These are phyloP conservation scores for Fistulinella cinereoalba DNA, from an alignment of 1,284 basidiomycete species.

Conservation along the genomic window DNA sequence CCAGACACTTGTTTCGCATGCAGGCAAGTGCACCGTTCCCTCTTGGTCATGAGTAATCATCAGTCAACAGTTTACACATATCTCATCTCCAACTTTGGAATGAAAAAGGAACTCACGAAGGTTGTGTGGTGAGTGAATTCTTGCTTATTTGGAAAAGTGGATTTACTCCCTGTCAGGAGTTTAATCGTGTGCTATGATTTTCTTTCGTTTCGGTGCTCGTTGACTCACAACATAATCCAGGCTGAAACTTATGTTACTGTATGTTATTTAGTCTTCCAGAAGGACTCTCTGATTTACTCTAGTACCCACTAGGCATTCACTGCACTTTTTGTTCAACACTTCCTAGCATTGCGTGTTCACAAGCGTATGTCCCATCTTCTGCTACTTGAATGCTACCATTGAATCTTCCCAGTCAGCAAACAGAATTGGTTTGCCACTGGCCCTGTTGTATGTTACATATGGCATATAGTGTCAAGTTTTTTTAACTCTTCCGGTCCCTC, in stretches of 20 bases:
- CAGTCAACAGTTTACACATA: constrained; percentile 50
- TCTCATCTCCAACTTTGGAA: constrained; percentile 47
- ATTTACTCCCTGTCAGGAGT: constrained; percentile 37
- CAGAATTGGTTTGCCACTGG: constrained; percentile 9
- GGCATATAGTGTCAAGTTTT: not conserved
- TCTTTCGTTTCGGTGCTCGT: not conserved
- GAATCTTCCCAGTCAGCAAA: constrained; percentile 27
- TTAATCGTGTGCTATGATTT: constrained; percentile 38
- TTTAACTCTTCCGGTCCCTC: not conserved
- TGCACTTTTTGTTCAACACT: constrained; percentile 37
- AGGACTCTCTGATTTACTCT: not conserved
- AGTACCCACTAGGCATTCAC: constrained; percentile 30
- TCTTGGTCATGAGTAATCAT: not conserved
- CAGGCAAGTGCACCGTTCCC: constrained; percentile 33
- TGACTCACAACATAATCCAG: constrained; percentile 13
- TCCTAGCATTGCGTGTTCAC: constrained; percentile 31
- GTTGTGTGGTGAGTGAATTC: constrained; percentile 45
- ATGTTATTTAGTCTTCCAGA: not conserved
- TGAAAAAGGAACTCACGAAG: constrained; percentile 32
- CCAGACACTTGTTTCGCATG: constrained; percentile 54
- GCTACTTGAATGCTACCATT: not conserved
- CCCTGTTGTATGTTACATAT: constrained; percentile 8
- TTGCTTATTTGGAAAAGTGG: not conserved
- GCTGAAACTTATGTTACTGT: constrained; percentile 38
- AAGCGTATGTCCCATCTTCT: constrained; percentile 16